Base-by-base conservation (phyloP, 208 protist genomes). In the Strigomonas oncopelti region DNA sequence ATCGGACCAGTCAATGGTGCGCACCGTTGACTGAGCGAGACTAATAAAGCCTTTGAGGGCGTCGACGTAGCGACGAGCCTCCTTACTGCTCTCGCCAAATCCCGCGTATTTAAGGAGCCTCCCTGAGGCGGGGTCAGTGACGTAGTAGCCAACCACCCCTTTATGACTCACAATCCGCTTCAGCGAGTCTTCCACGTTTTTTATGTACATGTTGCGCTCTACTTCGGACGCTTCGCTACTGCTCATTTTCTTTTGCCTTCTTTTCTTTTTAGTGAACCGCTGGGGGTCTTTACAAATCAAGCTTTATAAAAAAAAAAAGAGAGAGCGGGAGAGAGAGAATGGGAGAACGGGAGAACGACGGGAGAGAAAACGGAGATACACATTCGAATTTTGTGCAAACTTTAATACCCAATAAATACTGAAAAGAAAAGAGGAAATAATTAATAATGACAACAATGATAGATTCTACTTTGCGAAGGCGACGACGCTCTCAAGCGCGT, bases 71-170 rank as follows among this genome's bases (percentile, higher is more conserved):
- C 69, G 80, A 22, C 62, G 61, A n/a, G 80, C 78, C 31, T 80
- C 74, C 31, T 62, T 70, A 4, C 57, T 36, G 73, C 81, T 80
- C 11, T 79, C 76, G 28, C 52, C 69, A 74, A 94, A 94, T 3
- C 89, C 86, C 16, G 62, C 78, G 51, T 65, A 83, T 38, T 80
- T 83, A 31, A 94, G 69, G 24, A 94, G 58, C 54, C 71, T 79
- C 14, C 83, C 83, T 28, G 71, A 78, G 32, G 66, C 32, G 9
- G 89, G 86, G 52, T 94, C 80, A 20, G 92, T 75, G 28, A 94
- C 80, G 61, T 92, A 74, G 74, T 88, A 92, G 9, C 89, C 89
- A 34, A 91, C 74, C 3, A 94, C 89, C 28, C 89, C 89, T 25
- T 87, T 74, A 72, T 94, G 84, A 14, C 71, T 64, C 18, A 81